Evolutionary conservation across 352 stramenopile genomes (phyloP), one percentile per base, ranked within the genome.

Genomic region (Globisporangium barbulae): DNA sequence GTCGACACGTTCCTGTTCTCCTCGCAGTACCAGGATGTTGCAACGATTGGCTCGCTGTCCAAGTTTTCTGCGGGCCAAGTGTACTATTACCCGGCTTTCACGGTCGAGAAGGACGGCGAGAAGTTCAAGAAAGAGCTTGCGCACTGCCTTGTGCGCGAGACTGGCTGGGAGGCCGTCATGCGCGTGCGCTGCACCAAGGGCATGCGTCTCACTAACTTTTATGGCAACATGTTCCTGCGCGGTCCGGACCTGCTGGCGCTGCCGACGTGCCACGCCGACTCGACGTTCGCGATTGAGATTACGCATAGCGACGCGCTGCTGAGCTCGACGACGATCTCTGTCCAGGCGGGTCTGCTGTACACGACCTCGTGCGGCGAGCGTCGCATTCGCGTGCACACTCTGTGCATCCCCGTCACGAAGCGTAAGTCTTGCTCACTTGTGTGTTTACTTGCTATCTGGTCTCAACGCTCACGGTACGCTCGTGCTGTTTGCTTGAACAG

Each of bases 1-100:
- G 97, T 99, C n/a, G 97, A 99, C 69, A 96, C 98, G 67, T 99
- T 99, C 77, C 71, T 99, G 2, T 98, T 98, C 74, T 91, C 96
- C 19, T 81, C 79, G 1, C 84, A 92, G 73, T 99, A 99, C 76
- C 98, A 93, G 65, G 98, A 99, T 78, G 82, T 99, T 6, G 96
- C 98, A 0, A 97, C 95, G 0, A 71, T 99, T 25, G 85, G 83
- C n/a, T 90, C 93, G 28, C 70, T 99, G 42, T 91, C 97, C 15
- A 98, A 98, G 69, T 96, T 96, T 65, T 99, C 97, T 30, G 89
- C 90, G 9, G 98, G 98, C 41, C 93, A 98, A 55, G 72, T 99
- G 21, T 98, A 98, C 70, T 99, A 98, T 62, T 99, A 99, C 83
- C 90, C 96, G 13, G 80, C 73, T 21, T 99, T 99, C 73, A 89